These are phyloP conservation scores for Lindgomyces ingoldianus DNA, from an alignment of 495 filamentous ascomycete genomes.

Conservation along the genomic window DNA sequence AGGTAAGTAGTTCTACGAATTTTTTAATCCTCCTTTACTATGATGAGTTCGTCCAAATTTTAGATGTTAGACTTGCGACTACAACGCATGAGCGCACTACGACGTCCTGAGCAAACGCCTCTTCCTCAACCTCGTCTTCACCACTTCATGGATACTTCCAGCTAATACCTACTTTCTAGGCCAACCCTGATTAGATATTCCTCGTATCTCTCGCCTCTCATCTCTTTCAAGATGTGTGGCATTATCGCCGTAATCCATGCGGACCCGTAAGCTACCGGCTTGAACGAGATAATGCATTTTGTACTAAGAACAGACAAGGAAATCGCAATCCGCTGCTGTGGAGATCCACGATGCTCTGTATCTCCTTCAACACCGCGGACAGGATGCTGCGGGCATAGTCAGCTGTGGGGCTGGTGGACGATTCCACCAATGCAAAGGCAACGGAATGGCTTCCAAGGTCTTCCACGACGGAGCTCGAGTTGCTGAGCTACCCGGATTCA, in stretches of 20 bases:
- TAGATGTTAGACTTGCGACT: slow-evolving; percentile 40
- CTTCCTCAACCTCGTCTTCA: not conserved
- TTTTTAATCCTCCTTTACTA: too few species aligned
- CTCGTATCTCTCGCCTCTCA: slow-evolving; percentile 16
- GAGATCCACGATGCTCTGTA: slow-evolving; percentile 90
- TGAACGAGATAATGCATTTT: not conserved
- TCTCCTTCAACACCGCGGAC: slow-evolving; percentile 81
- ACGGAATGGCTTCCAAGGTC: slow-evolving; percentile 87
- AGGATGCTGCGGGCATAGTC: slow-evolving; percentile 89
- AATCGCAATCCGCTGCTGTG: slow-evolving; percentile 58
- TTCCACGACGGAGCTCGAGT: slow-evolving; percentile 78
- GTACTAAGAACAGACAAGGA: slow-evolving; percentile 15
- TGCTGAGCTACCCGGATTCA: slow-evolving; percentile 78
- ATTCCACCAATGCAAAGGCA: slow-evolving; percentile 88
- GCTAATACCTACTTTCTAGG: not conserved
- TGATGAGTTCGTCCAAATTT: slow-evolving; percentile 35
- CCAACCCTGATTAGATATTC: not conserved
- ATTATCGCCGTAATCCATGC: slow-evolving; percentile 81
- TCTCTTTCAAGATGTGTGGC: slow-evolving; percentile 71
- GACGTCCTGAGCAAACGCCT: slow-evolving; percentile 26
- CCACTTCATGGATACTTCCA: not conserved
- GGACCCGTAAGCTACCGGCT: slow-evolving; percentile 53
- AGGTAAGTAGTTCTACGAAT: too few species aligned
- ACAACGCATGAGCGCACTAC: slow-evolving; percentile 18
- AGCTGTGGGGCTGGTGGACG: slow-evolving; percentile 76